Base-by-base conservation (phyloP, 1,139 yeast species). In the Blastobotrys raffinosifermentans region DNA sequence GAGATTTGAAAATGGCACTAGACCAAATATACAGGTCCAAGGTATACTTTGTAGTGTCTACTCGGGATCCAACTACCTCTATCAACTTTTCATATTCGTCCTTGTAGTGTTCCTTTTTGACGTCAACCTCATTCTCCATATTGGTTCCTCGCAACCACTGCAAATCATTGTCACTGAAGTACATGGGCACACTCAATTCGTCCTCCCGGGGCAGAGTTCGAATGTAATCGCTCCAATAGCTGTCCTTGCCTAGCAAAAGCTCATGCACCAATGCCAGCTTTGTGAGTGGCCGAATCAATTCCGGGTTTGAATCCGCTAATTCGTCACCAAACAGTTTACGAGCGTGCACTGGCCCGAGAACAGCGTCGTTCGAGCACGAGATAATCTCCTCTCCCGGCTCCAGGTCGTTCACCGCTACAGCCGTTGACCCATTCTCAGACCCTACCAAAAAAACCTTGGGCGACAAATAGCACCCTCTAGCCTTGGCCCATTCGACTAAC, bases 21-120 rank as follows among this genome's bases (percentile, higher is more conserved):
- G 91, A 75, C 95, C 96, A 87, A 7, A 80, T 54, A 53, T 79
- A 87, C 19, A 77, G 64, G 10, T 58, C 58, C 35, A 48, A 44
- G 2, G 51, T 35, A 18, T 37, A 43, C 31, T 29, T 20, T 6
- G 13, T 25, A 14, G 15, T 25, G 11, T 23, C 34, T 26, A 34
- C 38, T 9, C 37, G 38, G 13, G 29, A 32, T 18, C 31, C 41
- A 19, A 29, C 37, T 37, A 26, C 17, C 34, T 36, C 43, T 32
- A 19, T 39, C 26, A 29, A 46, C 18, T 30, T 26, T 14, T 45
- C 39, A 35, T 70, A 55, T 36, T 58, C 63, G 4, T 43, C 52
- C 47, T 32, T 47, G 61, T 50, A 72, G 38, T 38, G 37, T 10
- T 40, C 37, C 9, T 40, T 35, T 23, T 57, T 46, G 15, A 29